A percentile compares a stretch with the other conserved stretches of the same genome.
phyloP scores from a whole-genome alignment of 1,284 basidiomycete species.

The Leccinum solheimii region DNA sequence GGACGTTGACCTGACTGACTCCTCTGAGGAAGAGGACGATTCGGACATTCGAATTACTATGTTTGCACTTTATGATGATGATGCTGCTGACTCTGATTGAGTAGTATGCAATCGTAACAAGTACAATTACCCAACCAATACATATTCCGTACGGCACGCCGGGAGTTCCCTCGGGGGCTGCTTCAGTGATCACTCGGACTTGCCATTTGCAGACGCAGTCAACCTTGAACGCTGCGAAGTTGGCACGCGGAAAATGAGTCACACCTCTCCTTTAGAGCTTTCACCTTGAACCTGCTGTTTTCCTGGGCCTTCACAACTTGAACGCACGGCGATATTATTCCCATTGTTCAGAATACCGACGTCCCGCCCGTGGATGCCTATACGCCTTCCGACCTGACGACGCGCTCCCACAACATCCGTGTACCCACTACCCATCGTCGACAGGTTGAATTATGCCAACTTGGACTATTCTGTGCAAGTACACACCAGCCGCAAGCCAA shows the following conservation, averaged over 20 bases:
- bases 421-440: constrained; percentile 55
- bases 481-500: constrained; percentile 86
- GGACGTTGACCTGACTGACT: not conserved
- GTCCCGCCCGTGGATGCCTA: constrained; percentile 2
- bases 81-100: not conserved
- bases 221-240: too few species aligned
- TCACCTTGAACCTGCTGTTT: too few species aligned
- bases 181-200: too few species aligned
- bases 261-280: too few species aligned
- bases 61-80: not conserved
- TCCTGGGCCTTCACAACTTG: constrained; percentile 9
- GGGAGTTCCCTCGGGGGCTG: too few species aligned
- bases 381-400: constrained; percentile 16
- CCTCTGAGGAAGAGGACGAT: constrained; percentile 33
- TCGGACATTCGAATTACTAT: constrained; percentile 8
- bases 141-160: too few species aligned
- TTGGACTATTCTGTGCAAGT: constrained; percentile 93
- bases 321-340: constrained; percentile 25
- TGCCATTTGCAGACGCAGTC: too few species aligned
- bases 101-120: too few species aligned
- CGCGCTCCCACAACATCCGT: constrained; percentile 54
- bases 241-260: too few species aligned
- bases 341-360: constrained; percentile 11
- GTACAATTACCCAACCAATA: too few species aligned
- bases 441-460: constrained; percentile 93